Conservation (phyloP, 805 yeast species). For the Ogataea trehaloabstinens region DNA sequence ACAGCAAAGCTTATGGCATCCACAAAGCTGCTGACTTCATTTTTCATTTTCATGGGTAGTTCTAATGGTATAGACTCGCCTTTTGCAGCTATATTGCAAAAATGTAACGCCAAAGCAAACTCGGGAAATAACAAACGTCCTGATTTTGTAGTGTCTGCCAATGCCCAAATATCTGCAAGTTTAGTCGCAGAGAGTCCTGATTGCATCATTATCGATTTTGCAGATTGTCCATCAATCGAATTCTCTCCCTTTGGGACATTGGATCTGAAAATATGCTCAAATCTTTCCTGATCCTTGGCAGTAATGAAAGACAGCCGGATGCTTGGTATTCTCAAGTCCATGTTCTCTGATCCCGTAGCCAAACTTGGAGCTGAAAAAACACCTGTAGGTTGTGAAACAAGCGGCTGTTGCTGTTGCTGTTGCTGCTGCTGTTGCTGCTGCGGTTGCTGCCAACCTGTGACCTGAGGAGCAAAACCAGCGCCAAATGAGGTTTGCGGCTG, state of each 20-base stretch:
- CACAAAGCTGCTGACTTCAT: constrained; percentile 85
- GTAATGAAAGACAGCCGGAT: constrained; percentile 84
- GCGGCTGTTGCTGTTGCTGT: constrained; percentile 20
- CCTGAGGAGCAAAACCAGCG: constrained; percentile 35
- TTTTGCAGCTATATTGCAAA: constrained; percentile 72
- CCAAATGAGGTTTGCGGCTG: constrained; percentile 39
- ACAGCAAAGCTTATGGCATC: constrained; percentile 82
- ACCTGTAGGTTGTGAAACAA: constrained; percentile 47
- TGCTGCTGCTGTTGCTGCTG: constrained; percentile 19
- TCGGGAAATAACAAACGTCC: constrained; percentile 90
- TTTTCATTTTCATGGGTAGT: constrained; percentile 68
- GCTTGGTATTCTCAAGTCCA: constrained; percentile 62
- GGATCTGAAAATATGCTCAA: constrained; percentile 78
- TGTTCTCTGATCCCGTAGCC: constrained; percentile 40
- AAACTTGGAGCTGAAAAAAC: constrained; percentile 33
- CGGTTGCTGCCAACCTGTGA: constrained; percentile 40
- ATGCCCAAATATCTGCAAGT: constrained; percentile 84
- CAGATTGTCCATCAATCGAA: constrained; percentile 67
- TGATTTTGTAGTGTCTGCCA: constrained; percentile 84
- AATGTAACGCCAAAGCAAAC: constrained; percentile 86
- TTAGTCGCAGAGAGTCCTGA: constrained; percentile 75
- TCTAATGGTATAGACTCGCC: constrained; percentile 76
- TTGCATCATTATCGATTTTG: constrained; percentile 74
- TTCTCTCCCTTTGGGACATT: constrained; percentile 72
- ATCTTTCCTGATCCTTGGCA: constrained; percentile 80